Percentiles rank a stretch among this genome's conserved stretches.
Conservation (phyloP, 192 early-diverging fungal species). For the Geranomyces variabilis region DNA sequence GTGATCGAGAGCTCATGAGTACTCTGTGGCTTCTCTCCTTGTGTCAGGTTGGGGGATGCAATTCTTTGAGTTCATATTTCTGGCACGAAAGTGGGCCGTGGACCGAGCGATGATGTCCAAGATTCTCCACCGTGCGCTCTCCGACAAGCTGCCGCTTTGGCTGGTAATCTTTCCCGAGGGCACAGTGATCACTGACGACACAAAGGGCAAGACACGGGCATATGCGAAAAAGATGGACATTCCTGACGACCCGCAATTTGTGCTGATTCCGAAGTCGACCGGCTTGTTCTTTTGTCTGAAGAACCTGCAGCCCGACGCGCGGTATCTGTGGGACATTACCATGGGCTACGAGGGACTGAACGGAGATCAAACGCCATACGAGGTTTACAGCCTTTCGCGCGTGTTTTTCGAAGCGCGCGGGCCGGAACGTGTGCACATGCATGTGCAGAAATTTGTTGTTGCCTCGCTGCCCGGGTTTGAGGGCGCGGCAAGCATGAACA, state of each 20-base stretch:
- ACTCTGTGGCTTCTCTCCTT: not conserved
- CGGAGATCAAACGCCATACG: constrained; percentile 75
- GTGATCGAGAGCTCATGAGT: no score
- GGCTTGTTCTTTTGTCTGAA: constrained; percentile 77
- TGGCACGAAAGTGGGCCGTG: constrained; percentile 83
- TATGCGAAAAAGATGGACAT: constrained; percentile 68
- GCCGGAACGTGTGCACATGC: constrained; percentile 81
- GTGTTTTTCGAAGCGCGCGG: constrained; percentile 74
- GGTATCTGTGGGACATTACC: constrained; percentile 86
- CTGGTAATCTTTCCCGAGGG: constrained; percentile 96
- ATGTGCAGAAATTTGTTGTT: constrained; percentile 50
- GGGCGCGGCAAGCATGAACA: constrained; percentile 23
- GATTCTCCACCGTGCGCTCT: constrained; percentile 45
- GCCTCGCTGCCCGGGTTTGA: constrained; percentile 44
- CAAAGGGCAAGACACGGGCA: constrained; percentile 64
- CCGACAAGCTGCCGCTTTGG: constrained; percentile 72
- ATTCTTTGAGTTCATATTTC: constrained; percentile 92
- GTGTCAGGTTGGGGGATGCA: constrained; percentile 67
- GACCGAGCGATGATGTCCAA: constrained; percentile 66
- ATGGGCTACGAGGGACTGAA: constrained; percentile 83
- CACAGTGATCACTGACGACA: constrained; percentile 81
- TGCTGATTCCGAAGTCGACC: constrained; percentile 83
- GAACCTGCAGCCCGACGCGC: constrained; percentile 64
- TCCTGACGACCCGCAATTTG: constrained; percentile 53
- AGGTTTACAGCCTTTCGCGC: constrained; percentile 76